A percentile compares a stretch with the other conserved stretches of the same genome.
Conservation (phyloP, 2,329 filamentous ascomycete genomes). For the Sarocladium oryzae region DNA sequence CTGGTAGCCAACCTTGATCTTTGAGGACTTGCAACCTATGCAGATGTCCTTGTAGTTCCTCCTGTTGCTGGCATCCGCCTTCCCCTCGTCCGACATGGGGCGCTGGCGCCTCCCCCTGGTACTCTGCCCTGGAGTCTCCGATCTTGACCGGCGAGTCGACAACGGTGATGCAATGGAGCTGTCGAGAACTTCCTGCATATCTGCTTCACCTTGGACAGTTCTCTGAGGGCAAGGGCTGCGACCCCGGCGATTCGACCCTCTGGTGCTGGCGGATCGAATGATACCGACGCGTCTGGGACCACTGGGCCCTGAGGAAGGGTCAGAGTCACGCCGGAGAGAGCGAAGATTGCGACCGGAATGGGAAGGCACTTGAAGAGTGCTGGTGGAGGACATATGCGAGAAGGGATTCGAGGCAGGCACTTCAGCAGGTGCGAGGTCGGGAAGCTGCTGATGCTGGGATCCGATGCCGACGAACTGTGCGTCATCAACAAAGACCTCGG, state of each 20-base stretch:
- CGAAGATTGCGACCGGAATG: no score
- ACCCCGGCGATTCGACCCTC: neutral
- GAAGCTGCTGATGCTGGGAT: neutral
- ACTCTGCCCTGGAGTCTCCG: neutral
- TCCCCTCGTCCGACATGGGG: neutral
- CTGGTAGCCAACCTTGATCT: slow-evolving; percentile 6
- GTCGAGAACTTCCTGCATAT: neutral
- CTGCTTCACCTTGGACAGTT: no score
- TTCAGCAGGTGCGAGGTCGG: neutral
- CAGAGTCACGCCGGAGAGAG: neutral
- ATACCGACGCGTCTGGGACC: neutral
- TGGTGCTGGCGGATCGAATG: neutral
- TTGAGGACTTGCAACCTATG: neutral
- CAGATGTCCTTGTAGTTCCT: neutral
- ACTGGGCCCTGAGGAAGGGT: neutral
- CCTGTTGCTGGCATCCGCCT: neutral
- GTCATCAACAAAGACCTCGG: neutral
- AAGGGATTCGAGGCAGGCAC: neutral
- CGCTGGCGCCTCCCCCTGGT: neutral
- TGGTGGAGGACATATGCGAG: neutral
- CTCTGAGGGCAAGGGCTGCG: neutral
- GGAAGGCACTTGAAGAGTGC: neutral
- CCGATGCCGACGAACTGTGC: neutral
- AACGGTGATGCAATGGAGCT: neutral
- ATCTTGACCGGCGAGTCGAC: neutral